phyloP scores from a whole-genome alignment of 192 early-diverging fungal genomes.

The Dissophora ornata region DNA sequence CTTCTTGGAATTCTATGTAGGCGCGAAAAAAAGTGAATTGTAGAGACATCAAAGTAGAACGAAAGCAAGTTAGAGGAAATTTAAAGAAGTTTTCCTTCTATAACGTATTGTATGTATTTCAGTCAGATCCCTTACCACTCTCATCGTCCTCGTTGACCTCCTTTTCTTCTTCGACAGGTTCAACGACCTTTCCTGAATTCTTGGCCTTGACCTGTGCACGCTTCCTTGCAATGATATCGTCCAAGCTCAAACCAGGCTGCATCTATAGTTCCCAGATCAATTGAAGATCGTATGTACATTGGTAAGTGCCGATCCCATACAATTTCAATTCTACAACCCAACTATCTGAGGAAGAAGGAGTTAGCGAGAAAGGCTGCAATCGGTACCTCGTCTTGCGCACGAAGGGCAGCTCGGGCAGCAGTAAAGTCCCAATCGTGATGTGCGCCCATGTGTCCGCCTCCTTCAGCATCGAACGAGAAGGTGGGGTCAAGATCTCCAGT shows the following conservation, averaged over 20 bases:
- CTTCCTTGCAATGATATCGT: constrained; percentile 49
- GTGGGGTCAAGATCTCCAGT: constrained; percentile 71
- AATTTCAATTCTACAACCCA: too few species aligned
- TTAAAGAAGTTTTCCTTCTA: too few species aligned
- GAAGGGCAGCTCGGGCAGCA: constrained; percentile 78
- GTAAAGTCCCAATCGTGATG: constrained; percentile 85
- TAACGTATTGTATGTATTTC: constrained; percentile 51
- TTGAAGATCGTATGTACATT: neutral
- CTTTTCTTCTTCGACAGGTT: constrained; percentile 41
- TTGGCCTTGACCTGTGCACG: constrained; percentile 49
- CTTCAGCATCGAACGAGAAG: constrained; percentile 84
- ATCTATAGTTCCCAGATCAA: constrained; percentile 15
- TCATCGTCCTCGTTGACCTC: constrained; percentile 47
- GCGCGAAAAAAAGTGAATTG: constrained; percentile 23
- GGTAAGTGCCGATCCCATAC: neutral
- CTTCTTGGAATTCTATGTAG: constrained; percentile 46
- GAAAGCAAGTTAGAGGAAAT: too few species aligned
- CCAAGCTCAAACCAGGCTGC: constrained; percentile 45
- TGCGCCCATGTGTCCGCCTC: constrained; percentile 68
- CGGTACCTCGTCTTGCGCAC: constrained; percentile 61
- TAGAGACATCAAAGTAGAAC: too few species aligned
- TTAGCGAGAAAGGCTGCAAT: neutral
- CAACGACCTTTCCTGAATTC: constrained; percentile 53
- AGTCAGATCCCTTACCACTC: constrained; percentile 33
- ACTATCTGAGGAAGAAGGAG: too few species aligned